Percentiles rank a stretch among this genome's conserved stretches.
Evolutionary conservation across 305 asterid species (phyloP).

Genomic region (Fraxinus velutina): DNA sequence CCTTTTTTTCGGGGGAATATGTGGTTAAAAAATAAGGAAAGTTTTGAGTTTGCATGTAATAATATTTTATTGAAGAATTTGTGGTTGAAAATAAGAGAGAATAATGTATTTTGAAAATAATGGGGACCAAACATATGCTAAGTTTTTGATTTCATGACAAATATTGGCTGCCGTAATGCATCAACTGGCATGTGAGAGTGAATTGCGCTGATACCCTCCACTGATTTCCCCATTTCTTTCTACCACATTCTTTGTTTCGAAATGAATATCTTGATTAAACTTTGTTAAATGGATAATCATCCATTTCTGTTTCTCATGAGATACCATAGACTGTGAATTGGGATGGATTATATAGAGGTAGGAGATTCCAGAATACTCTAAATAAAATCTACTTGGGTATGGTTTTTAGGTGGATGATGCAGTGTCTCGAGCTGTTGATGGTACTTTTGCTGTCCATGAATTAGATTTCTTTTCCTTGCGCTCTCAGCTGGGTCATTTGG

Average conservation of each 20-base stretch:
- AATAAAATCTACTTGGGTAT: constrained; percentile 26
- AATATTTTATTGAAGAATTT: not conserved
- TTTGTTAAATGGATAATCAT: constrained; percentile 4
- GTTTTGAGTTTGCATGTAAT: not conserved
- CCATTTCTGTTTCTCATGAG: not conserved
- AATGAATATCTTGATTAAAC: not conserved
- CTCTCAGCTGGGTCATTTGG: constrained; percentile 90
- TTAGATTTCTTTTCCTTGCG: constrained; percentile 72
- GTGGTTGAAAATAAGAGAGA: not conserved
- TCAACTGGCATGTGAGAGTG: constrained; percentile 15
- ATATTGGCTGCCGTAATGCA: constrained; percentile 2
- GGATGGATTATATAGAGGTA: constrained; percentile 2
- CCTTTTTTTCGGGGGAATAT: not conserved
- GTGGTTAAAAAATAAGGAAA: not conserved
- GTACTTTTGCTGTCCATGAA: constrained; percentile 61
- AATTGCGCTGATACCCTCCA: constrained; percentile 13
- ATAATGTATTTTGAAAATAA: not conserved
- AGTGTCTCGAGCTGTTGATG: constrained; percentile 86
- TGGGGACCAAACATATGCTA: not conserved
- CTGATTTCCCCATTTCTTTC: not conserved
- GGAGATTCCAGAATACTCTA: constrained; percentile 6
- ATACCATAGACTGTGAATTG: not conserved
- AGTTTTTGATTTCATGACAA: not conserved
- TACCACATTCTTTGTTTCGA: constrained; percentile 4
- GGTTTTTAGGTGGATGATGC: constrained; percentile 73